Conservation (phyloP, 2,329 filamentous ascomycete species). For the Scedosporium minutisporum region DNA sequence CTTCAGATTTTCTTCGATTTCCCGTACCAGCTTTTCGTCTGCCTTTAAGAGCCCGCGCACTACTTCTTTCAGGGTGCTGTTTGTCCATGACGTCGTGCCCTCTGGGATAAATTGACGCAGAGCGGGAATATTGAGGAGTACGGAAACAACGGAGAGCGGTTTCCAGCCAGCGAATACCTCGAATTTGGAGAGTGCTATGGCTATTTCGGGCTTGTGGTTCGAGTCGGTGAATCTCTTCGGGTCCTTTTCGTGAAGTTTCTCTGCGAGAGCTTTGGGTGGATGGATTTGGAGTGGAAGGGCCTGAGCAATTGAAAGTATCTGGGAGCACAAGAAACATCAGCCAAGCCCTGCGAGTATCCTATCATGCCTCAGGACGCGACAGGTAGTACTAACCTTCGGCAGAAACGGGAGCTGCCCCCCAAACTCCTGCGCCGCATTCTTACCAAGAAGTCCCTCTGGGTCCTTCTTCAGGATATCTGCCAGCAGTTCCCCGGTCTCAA, state of each 20-base stretch:
- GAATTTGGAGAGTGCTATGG: conserved; percentile 60
- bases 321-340: background rate
- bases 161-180: conserved; percentile 72
- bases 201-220: conserved; percentile 76
- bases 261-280: conserved; percentile 58
- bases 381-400: conserved; percentile 44
- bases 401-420: conserved; percentile 58
- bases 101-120: conserved; percentile 42
- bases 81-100: conserved; percentile 36
- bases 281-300: conserved; percentile 68
- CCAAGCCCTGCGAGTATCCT: background rate
- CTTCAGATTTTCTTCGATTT: conserved; percentile 42
- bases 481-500: conserved; percentile 53
- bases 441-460: conserved; percentile 53
- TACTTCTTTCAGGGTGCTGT: conserved; percentile 47
- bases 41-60: conserved; percentile 46
- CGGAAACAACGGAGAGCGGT: conserved; percentile 48
- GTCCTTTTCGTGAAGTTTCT: conserved; percentile 52
- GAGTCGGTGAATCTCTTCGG: conserved; percentile 58
- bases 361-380: too few species aligned
- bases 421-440: conserved; percentile 49
- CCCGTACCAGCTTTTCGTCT: conserved; percentile 39
- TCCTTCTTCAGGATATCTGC: conserved; percentile 54
- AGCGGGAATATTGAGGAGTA: conserved; percentile 46
- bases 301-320: conserved; percentile 65